Base-by-base conservation (phyloP, 2,329 filamentous ascomycete genomes). In the Rutstroemia sp. region DNA sequence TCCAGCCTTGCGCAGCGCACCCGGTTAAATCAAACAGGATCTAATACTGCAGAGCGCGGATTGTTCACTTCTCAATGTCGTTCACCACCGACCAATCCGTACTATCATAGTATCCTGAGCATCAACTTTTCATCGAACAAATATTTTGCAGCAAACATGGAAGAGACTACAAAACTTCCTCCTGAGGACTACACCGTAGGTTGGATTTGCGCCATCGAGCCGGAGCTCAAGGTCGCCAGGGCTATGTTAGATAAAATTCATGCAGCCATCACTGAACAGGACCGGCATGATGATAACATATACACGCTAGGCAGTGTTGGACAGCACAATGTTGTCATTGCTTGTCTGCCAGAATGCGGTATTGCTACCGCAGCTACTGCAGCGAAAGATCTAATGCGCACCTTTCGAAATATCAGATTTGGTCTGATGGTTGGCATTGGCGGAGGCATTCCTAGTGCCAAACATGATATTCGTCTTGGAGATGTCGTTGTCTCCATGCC, bases 351-450 rank as follows among this genome's bases (percentile, higher is more conserved):
- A 17, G 44, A 41, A 16, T 54, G 50, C 34, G 51, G 55, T 1
- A 46, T 19, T 5, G 68, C 54, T 45, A 54, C 68, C 3, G 69
- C 72, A 1, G 69, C 71, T 10, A 61, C 60, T 2, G 67, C 69
- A 1, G 69, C 68, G 1, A 65, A 58, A n/a, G 58, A 66, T 16
- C 69, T 73, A 63, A 50, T 57, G 8, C 48, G 58, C 5, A 66
- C 64, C 3, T 75, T 73, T 57, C 59, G 63, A 8, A 59, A 57
- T 30, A 70, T 75, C 39, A 65, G 61, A 21, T 65, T 75, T 44
- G 69, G 68, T 2, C 63, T 78, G 1, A 69, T 78, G 67, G 73
- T 77, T 0, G 74, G 74, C n/a, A 72, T 77, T 38, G 73, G 71
- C 8, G 62, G 65, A 21, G 67, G 65, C 25, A 50, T 65, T 30